A percentile compares a stretch with the other conserved stretches of the same genome.
These are phyloP conservation scores for Nicotiana otophora DNA, from an alignment of 257 asterid genomes.

Conservation along the genomic window DNA sequence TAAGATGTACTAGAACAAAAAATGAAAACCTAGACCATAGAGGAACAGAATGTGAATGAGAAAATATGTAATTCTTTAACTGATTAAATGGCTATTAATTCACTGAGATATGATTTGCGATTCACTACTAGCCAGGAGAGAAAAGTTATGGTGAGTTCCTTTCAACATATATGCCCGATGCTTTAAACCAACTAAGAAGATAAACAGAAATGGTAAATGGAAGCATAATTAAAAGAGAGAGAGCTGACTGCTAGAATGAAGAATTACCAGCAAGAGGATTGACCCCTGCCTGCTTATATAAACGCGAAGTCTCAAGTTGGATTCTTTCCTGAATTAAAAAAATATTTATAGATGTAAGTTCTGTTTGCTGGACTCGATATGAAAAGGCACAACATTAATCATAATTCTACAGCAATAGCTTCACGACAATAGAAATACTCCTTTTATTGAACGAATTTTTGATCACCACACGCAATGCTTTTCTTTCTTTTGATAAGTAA, in stretches of 20 bases:
- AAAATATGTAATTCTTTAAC: neutral
- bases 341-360: constrained; percentile 1
- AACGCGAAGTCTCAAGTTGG: constrained; percentile 96
- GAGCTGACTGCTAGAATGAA: constrained; percentile 2
- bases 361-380: neutral
- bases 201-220: neutral
- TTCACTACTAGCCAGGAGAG: constrained; percentile 6
- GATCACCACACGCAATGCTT: neutral
- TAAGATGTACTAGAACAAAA: neutral
- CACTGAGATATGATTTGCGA: neutral
- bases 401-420: neutral
- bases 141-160: neutral
- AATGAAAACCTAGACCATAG: neutral
- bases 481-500: neutral
- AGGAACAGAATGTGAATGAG: neutral
- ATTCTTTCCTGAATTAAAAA: constrained; percentile 65
- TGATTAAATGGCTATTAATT: neutral
- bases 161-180: neutral
- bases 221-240: neutral
- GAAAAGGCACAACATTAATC: neutral
- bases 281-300: constrained; percentile 91
- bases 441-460: neutral
- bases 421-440: neutral
- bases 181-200: neutral
- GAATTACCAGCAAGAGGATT: constrained; percentile 96